Base-by-base conservation (phyloP, 768 basidiomycete genomes). In the Mrakia frigida region DNA sequence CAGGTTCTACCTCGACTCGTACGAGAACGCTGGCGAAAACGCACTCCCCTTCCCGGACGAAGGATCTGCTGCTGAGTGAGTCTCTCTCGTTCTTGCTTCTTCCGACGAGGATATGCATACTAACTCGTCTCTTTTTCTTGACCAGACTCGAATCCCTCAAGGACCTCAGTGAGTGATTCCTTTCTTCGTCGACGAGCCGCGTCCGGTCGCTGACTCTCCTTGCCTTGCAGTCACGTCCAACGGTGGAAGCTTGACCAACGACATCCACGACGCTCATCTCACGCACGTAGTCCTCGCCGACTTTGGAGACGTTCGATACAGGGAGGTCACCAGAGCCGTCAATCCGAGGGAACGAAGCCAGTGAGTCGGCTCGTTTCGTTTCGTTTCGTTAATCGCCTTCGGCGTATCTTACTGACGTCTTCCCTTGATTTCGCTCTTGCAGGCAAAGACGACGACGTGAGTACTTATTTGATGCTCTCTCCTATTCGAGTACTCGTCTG, bases 191-290 rank as follows among this genome's bases (percentile, higher is more conserved):
- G 11, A 14, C 16, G 16, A 3, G 28, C 31, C 61, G 46, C 31
- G 23, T 53, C 65, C 11, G 43, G 18, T 25, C 43, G n/a, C 41
- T 35, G 39, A 28, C 65, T 6, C 56, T 21, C 28, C 35, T 10
- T 52, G 11, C 50, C 25, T 50, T 28, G 11, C 69, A 75, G 74
- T 97, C 74, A 82, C 79, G 35, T 85, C 87, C 21, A 89, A 93
- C 79, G 94, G 94, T 60, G 95, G 95, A 0, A 87, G 84, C 69
- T 80, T 94, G 11, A 89, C 82, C 5, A 65, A 87, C 16, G 87
- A 87, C 74, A 85, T 97, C 4, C 84, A 87, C 74, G 89, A 97
- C 71, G 87, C 90, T 33, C 92, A 90, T 81, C 85, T 98, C 56
- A 96, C 94, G 0, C 95, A 98, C 82, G 84, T 96, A 63, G 85